Base-by-base conservation (phyloP, 2,329 filamentous ascomycete genomes). In the Penicillium digitatum region DNA sequence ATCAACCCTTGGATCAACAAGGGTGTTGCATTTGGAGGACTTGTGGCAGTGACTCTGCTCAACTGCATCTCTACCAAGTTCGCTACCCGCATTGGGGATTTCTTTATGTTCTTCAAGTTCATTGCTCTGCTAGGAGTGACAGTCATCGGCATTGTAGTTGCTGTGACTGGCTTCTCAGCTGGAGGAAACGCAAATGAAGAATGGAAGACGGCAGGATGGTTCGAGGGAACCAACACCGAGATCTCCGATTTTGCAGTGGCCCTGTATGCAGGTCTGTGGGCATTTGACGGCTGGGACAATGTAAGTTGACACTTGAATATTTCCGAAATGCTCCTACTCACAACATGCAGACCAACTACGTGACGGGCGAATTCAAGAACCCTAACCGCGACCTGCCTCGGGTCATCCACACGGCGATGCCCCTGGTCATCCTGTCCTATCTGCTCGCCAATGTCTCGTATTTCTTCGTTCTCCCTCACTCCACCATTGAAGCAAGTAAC, bases 251-350 rank as follows among this genome's bases (percentile, higher is more conserved):
- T 92, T 89, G 94, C 94, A 3, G 88, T 99, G 44, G 94, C 94
- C 0, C 76, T 99, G 44, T 99, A 99, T 71, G 93, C 91, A 16
- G 94, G 94, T 9, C 81, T 99, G 5, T 99, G 94, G 94, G 94
- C 94, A 0, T 99, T 94, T 74, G 94, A 99, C 70, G 94, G 94
- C 29, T 99, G 94, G 94, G 94, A 99, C 71, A 99, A 99, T 72
- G 90, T 94, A 76, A 77, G 87, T 79, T 46, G 40, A 27, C 3
- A 22, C 35, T 29, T 32, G 9, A 6, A 3, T 16, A 20, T 20
- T 11, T 26, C 18, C 26, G 11, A 22, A 34, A 16, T 16, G 3
- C 29, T 10, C 43, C 14, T 59, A 53, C 38, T 56, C 54, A 60
- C 26, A 58, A 45, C 24, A 42, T 22, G 10, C 60, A 63, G 90